A percentile compares a stretch with the other conserved stretches of the same genome.
phyloP scores from a whole-genome alignment of 176 grass and related monocot species.

The Oryza longistaminata region DNA sequence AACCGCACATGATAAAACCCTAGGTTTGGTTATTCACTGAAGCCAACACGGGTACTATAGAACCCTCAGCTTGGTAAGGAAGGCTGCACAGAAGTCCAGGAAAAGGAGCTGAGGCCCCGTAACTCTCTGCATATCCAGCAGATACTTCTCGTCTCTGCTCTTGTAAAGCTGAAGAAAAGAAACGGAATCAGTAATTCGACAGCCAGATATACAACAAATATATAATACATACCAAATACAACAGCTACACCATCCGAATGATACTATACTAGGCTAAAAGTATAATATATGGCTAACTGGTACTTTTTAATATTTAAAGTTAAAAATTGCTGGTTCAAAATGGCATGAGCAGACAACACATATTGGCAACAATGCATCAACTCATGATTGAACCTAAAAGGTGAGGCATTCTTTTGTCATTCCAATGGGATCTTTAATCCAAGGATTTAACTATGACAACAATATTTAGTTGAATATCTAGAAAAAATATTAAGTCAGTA shows the following conservation, averaged over 20 bases:
- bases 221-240: not conserved
- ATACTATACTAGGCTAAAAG: conserved; percentile 5
- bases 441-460: not conserved
- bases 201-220: not conserved
- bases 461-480: conserved; percentile 12
- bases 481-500: not conserved
- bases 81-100: conserved; percentile 85
- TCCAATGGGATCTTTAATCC: not conserved
- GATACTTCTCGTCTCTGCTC: conserved; percentile 84
- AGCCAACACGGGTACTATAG: conserved; percentile 40
- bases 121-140: conserved; percentile 89
- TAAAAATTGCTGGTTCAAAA: not conserved
- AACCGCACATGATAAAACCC: conserved; percentile 34
- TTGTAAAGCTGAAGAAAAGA: conserved; percentile 76
- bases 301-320: not conserved
- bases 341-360: not conserved
- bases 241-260: not conserved
- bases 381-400: not conserved
- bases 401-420: not conserved
- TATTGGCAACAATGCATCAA: not conserved
- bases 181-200: conserved; percentile 14
- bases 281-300: not conserved
- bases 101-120: conserved; percentile 76
- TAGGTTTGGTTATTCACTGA: conserved; percentile 41
- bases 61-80: conserved; percentile 86